Base-by-base conservation (phyloP, 2,329 filamentous ascomycete species). In the Neofusicoccum cordaticola region DNA sequence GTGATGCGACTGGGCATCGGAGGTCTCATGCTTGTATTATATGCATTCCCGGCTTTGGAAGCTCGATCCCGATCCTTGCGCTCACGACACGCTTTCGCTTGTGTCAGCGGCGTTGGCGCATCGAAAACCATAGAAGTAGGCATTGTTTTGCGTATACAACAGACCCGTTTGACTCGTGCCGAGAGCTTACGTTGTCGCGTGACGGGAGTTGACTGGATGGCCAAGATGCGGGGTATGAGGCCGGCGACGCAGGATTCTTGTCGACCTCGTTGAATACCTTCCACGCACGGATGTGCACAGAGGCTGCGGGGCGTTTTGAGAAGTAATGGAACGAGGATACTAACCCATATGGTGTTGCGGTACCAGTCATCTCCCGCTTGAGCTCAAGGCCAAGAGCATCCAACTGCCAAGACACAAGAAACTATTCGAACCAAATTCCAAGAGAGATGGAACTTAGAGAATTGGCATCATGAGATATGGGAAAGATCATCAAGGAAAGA, bases 191-290 rank as follows among this genome's bases (percentile, higher is more conserved):
- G 51, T 41, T 8, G 51, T 56, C 51, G 37, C n/a, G 35, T 42
- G 51, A 56, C 51, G 17, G 37, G 3, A 39, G 51, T 22, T 41
- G 4, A 41, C 37, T 56, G 35, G 51, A 13, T 27, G 35, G 51
- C 51, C 51, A 56, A 56, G 51, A 56, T 56, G 51, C 51, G 51
- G 51, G 51, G 51, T 56, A 56, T 41, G 50, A 8, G 35, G 35
- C 9, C 17, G 35, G 51, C 17, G 19, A 4, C 7, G 34, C 27
- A 52, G 35, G 45, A 17, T 8, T 52, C 50, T 52, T 37, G 50
- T 35, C 31, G 7, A 15, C 11, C 2, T 52, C 50, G 50, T 13
- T 37, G 50, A 52, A 52, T 52, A 39, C 17, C 15, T 35, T 3
- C 48, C 31, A 12, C 7, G 35, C 5, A 52, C 2, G 13, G 12